Evolutionary conservation across 305 asterid species (phyloP), one percentile per base, ranked within the genome.

Genomic region (Stenogyne calaminthoides): DNA sequence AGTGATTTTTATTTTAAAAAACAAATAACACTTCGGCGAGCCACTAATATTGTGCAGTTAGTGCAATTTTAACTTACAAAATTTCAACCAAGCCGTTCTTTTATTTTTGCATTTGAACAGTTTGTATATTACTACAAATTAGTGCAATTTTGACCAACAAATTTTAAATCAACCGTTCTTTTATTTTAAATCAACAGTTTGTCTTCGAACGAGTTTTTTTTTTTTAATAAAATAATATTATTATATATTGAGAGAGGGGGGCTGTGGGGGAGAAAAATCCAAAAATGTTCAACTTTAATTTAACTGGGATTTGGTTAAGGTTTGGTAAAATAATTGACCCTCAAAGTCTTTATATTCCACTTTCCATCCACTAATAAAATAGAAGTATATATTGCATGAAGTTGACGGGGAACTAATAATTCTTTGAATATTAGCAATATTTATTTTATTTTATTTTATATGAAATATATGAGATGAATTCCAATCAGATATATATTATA

Each of bases 291-390:
- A 44, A 44, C 9, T 47, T 6, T 47, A 47, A n/a, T 66, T 65
- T 65, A 71, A 72, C 52, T 77, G 39, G 54, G 77, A 71, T 77
- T 77, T 77, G 80, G 80, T 77, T 57, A 46, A 65, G 70, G 74
- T 71, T 71, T 65, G 74, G 77, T 71, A 7, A 10, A 37, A 39
- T 49, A 46, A 22, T 77, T 70, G 81, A 60, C 74, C 70, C 68
- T 27, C 34, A 12, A 18, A 18, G 42, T 47, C 19, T 51, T 61
- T 9, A 34, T 58, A 15, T 72, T 71, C 71, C 74, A 77, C 74
- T 77, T 57, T 10, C 34, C 12, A 72, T 37, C 77, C 73, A 69
- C 67, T 61, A n/a, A 58, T 37, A 8, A 64, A 22, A 64, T 58
- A 22, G 8, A 69, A 66, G 6, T 15, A 29, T 22, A 22, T 22